phyloP scores from a whole-genome alignment of 306 rosid species.

The Inga leiocalycina region DNA sequence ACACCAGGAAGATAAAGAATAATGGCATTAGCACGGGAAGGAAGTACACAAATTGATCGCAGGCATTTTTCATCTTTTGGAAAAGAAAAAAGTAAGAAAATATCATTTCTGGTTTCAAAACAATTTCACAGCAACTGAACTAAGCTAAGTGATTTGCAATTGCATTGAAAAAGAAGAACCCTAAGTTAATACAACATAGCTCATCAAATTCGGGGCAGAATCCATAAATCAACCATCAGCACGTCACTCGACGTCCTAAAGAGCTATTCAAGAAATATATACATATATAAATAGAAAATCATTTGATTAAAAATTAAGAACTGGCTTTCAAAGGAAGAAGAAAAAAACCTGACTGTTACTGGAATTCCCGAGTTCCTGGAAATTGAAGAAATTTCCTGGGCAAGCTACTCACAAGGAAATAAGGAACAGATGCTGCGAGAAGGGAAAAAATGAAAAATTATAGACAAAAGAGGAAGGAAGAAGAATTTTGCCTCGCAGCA shows the following conservation, averaged over 20 bases:
- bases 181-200: slow-evolving; percentile 33
- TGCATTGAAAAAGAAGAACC: slow-evolving; percentile 32
- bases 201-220: background rate
- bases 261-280: background rate
- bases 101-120: background rate
- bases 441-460: background rate
- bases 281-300: background rate
- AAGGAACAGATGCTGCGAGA: background rate
- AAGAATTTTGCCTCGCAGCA: background rate
- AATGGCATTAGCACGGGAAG: slow-evolving; percentile 11
- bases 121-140: slow-evolving; percentile 14
- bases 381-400: background rate
- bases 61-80: background rate
- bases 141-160: background rate
- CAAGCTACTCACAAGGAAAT: slow-evolving; percentile 4
- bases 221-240: background rate
- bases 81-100: background rate
- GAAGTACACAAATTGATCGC: background rate
- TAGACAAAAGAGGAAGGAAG: background rate
- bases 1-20: slow-evolving; percentile 33
- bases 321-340: background rate
- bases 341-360: slow-evolving; percentile 13
- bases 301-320: slow-evolving; percentile 24
- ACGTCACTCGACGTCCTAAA: background rate
- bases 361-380: slow-evolving; percentile 13